These are phyloP conservation scores for Pecoramyces ruminantium DNA, from an alignment of 192 early-diverging fungal species.

Conservation along the genomic window DNA sequence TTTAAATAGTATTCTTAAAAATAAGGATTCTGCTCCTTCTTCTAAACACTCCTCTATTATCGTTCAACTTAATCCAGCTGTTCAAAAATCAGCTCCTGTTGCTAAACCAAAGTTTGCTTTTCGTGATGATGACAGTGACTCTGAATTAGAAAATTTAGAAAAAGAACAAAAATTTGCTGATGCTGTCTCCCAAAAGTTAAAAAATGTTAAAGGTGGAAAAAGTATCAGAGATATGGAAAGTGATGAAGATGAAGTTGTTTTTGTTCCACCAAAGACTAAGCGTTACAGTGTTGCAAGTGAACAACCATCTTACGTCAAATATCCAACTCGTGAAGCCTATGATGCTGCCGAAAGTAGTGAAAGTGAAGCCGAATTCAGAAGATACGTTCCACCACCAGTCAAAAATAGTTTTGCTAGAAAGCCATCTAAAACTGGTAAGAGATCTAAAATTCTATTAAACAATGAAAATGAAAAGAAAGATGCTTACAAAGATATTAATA, in stretches of 20 bases:
- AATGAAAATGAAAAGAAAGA: neutral
- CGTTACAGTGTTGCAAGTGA: neutral
- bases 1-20: neutral
- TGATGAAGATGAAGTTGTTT: too few relatives aligned
- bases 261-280: neutral
- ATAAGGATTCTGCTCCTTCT: neutral
- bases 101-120: neutral
- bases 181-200: neutral
- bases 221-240: neutral
- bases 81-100: neutral
- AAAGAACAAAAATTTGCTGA: neutral
- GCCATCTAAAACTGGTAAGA: neutral
- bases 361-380: neutral
- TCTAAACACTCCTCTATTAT: neutral
- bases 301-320: neutral
- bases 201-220: neutral
- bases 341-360: neutral
- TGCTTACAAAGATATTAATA: neutral
- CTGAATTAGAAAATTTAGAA: neutral
- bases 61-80: neutral
- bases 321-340: neutral
- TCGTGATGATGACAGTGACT: neutral
- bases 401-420: neutral
- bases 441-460: neutral
- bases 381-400: neutral